Conservation (phyloP, 495 filamentous ascomycete genomes). For the Podospora conica region DNA sequence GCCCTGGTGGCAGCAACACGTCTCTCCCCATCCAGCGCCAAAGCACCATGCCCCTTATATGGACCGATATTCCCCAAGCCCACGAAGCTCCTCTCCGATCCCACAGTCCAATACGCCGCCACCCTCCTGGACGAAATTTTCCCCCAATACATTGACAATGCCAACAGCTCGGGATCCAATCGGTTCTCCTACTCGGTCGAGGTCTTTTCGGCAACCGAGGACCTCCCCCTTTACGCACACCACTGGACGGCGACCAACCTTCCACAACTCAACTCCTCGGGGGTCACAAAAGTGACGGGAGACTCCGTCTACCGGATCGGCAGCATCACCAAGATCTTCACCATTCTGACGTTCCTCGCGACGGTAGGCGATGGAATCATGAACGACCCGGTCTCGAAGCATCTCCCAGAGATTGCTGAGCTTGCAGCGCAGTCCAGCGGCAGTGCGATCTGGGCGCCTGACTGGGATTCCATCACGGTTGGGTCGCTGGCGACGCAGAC, state of each 20-base stretch:
- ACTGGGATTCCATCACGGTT: constrained; percentile 52
- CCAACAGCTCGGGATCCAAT: constrained; percentile 31
- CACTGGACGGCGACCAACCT: constrained; percentile 44
- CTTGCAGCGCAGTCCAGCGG: constrained; percentile 29
- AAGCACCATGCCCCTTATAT: constrained; percentile 41
- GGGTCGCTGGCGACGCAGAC: constrained; percentile 49
- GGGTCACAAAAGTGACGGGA: constrained; percentile 34
- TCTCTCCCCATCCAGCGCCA: constrained; percentile 16
- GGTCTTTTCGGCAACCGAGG: constrained; percentile 39
- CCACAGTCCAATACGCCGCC: constrained; percentile 22
- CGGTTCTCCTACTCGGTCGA: constrained; percentile 44
- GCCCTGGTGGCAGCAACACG: background rate
- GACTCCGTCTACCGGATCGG: constrained; percentile 44
- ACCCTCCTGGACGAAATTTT: constrained; percentile 27
- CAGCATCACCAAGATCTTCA: constrained; percentile 47
- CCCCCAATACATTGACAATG: constrained; percentile 28
- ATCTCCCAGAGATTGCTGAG: constrained; percentile 48
- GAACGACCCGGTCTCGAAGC: constrained; percentile 42
- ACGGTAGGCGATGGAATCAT: constrained; percentile 32
- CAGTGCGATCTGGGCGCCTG: constrained; percentile 31
- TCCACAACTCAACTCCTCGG: constrained; percentile 29
- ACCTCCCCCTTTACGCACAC: constrained; percentile 39
- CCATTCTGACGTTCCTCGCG: constrained; percentile 38
- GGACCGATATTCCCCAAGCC: constrained; percentile 42
- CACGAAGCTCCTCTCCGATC: constrained; percentile 25